Conservation (phyloP, 2,329 filamentous ascomycete genomes). For the Microsporum ferrugineum region DNA sequence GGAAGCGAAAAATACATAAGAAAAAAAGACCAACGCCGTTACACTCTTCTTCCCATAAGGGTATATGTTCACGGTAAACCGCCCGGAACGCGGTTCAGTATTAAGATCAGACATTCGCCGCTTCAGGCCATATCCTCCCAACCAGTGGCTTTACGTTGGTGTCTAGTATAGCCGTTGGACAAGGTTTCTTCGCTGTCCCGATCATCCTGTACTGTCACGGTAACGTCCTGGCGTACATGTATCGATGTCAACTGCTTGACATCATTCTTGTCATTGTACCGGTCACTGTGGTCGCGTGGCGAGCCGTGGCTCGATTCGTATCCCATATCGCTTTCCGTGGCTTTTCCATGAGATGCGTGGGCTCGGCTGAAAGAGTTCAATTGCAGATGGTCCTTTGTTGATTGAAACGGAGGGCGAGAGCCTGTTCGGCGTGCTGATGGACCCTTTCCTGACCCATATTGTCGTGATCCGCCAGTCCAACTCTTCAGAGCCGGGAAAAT, state of each 20-base stretch:
- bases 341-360: background rate
- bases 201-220: constrained; percentile 21
- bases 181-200: background rate
- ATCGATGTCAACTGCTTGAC: constrained; percentile 23
- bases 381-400: background rate
- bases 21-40: background rate
- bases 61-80: background rate
- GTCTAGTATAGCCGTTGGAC: background rate
- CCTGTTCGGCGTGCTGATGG: constrained; percentile 15
- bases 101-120: background rate
- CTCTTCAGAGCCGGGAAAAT: constrained; percentile 35
- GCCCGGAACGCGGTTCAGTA: background rate
- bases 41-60: background rate
- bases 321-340: background rate
- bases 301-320: background rate
- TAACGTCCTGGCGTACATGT: constrained; percentile 31
- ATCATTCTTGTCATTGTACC: constrained; percentile 17
- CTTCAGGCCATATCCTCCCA: background rate
- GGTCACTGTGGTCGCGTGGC: background rate
- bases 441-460: constrained; percentile 11
- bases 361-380: background rate
- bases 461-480: constrained; percentile 30
- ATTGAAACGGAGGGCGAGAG: background rate
- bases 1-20: background rate
- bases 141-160: background rate